Conservation (phyloP, 208 protist genomes). For the Acanthamoeba lenticulata region DNA sequence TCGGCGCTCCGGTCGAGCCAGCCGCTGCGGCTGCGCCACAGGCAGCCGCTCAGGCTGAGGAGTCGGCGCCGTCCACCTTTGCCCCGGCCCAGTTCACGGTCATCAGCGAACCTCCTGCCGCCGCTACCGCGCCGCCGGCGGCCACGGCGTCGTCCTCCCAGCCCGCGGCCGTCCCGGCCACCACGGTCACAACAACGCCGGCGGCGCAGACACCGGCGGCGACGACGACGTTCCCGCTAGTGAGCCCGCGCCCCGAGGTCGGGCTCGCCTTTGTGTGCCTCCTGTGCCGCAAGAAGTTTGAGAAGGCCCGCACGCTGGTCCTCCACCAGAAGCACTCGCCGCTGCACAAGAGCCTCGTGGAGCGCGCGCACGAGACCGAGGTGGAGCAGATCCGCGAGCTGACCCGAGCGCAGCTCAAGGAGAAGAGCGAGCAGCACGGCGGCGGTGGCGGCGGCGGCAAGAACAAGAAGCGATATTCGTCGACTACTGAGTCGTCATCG, state of each 20-base stretch:
- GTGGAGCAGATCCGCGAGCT: conserved; percentile 43
- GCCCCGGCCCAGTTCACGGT: neutral
- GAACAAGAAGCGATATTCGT: neutral
- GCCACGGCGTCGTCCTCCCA: neutral
- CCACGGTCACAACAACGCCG: neutral
- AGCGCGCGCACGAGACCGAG: conserved; percentile 8
- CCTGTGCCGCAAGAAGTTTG: conserved; percentile 35
- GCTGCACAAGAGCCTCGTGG: neutral
- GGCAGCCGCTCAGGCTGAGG: no score
- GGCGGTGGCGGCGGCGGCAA: neutral
- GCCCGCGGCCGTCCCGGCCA: neutral
- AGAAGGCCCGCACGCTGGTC: neutral
- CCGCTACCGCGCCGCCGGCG: neutral
- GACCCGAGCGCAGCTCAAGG: neutral
- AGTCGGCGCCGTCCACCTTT: neutral
- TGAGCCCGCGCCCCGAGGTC: neutral
- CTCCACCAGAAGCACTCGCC: neutral
- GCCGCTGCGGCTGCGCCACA: neutral
- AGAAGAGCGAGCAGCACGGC: neutral
- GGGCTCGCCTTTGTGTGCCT: conserved; percentile 30
- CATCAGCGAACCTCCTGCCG: no score
- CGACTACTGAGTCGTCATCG: neutral
- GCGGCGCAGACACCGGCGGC: neutral
- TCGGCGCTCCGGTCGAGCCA: neutral
- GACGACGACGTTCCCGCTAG: neutral